These are phyloP conservation scores for Gaultheria prostrata DNA, from an alignment of 148 eudicot genomes.

Conservation along the genomic window DNA sequence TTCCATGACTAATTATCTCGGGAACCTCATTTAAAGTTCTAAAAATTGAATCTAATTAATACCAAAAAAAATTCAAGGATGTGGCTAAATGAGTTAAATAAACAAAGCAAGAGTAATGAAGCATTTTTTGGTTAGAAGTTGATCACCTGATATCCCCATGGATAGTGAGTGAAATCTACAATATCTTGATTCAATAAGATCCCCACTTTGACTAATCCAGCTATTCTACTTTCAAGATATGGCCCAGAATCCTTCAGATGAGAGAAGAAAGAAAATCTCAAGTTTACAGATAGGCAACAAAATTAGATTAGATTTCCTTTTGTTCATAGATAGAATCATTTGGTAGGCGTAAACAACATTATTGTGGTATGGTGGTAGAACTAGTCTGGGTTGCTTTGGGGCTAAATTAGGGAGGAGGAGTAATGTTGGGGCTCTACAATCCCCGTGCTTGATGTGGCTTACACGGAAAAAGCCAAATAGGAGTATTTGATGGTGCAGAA, in stretches of 20 bases:
- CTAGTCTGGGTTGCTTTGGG: background rate
- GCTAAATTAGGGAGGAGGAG: background rate
- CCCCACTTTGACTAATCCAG: slow-evolving; percentile 38
- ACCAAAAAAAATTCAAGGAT: background rate
- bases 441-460: background rate
- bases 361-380: background rate
- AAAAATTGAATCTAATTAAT: background rate
- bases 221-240: slow-evolving; percentile 34
- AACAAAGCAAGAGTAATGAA: background rate
- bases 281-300: background rate
- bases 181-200: slow-evolving; percentile 25
- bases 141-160: slow-evolving; percentile 61
- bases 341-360: background rate
- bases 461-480: background rate
- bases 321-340: background rate
- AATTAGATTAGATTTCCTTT: background rate
- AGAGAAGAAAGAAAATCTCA: background rate
- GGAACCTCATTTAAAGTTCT: background rate
- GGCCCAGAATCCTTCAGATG: slow-evolving; percentile 51
- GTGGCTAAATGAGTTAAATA: background rate
- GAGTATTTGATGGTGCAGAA: background rate
- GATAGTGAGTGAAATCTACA: slow-evolving; percentile 27
- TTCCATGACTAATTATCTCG: background rate
- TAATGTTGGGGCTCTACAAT: background rate
- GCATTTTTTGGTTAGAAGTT: slow-evolving; percentile 7